A percentile compares a stretch with the other conserved stretches of the same genome.
Conservation (phyloP, 768 basidiomycete species). For the Royoungia palumana region DNA sequence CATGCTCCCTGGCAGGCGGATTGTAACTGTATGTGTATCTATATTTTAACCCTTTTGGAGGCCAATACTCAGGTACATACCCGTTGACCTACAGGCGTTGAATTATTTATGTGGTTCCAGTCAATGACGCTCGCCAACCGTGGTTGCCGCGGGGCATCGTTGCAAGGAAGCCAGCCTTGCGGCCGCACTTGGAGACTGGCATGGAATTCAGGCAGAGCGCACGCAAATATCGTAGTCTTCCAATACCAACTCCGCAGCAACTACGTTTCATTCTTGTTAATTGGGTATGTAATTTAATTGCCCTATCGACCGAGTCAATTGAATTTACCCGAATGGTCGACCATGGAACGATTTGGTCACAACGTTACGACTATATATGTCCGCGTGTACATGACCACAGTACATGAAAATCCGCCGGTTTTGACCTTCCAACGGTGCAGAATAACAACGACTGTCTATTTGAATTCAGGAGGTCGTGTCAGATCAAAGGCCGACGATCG, state of each 20-base stretch:
- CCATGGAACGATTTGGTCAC: constrained; percentile 61
- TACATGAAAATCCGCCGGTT: constrained; percentile 49
- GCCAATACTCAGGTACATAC: no score
- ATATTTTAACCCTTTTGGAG: no score
- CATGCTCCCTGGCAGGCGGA: constrained; percentile 60
- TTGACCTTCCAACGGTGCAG: constrained; percentile 42
- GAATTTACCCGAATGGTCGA: constrained; percentile 25
- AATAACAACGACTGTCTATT: neutral
- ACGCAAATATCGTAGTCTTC: constrained; percentile 42
- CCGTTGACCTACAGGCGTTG: no score
- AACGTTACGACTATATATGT: constrained; percentile 47
- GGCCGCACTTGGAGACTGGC: constrained; percentile 34
- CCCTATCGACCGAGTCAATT: no score
- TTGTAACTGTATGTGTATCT: constrained; percentile 37
- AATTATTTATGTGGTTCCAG: constrained; percentile 51
- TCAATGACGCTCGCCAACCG: constrained; percentile 58
- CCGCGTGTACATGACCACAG: constrained; percentile 54
- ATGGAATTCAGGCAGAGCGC: constrained; percentile 30
- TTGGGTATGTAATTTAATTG: no score
- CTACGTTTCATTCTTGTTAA: no score
- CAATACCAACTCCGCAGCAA: constrained; percentile 48
- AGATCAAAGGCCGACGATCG: constrained; percentile 41
- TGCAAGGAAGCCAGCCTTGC: constrained; percentile 59
- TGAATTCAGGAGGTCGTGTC: constrained; percentile 27
- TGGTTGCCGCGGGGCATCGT: constrained; percentile 63